Evolutionary conservation across 2,329 filamentous ascomycete genomes (phyloP), one percentile per base, ranked within the genome.

Genomic region (Penicillium freii): DNA sequence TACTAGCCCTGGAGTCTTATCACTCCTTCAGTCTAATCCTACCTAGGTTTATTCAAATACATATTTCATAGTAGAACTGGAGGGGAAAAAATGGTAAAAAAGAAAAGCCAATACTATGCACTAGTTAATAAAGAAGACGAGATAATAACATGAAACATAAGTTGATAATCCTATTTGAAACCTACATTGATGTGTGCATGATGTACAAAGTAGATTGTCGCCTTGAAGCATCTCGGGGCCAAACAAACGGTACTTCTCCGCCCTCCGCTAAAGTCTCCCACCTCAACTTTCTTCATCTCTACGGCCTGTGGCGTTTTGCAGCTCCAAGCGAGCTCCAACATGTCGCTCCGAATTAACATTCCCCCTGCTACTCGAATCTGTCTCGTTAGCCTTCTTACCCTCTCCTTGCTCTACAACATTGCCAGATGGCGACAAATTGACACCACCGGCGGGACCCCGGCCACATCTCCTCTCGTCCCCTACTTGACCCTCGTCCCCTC

Each of bases 401-500:
- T 96, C 76, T 95, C 92, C 51, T 78, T 94, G 66, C 82, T 97
- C 70, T 78, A 80, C 66, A 94, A 92, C 78, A 87, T 89, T 64
- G 77, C 77, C 49, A 69, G 77, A 73, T 80, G 75, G 74, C 74
- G 75, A 82, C 87, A 65, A 86, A 95, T 75, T 85, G 90, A 88
- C 77, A 88, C 86, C 82, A 83, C 68, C 43, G 68, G 72, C 17
- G 72, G 73, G 11, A 68, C 66, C 52, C 61, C 63, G 39, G 72
- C 62, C 66, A 71, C 66, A 72, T 73, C 68, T 65, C 87, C 88
- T 64, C 85, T 91, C 66, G 86, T 94, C 58, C 91, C 93, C 59
- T 97, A 93, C 78, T 82, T 99, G 59, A 90, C 89, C 54, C 84
- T 97, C 60, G 86, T 97, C 43, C 94, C 94, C 7, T 87, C 91